Evolutionary conservation across 805 yeast genomes (phyloP), one percentile per base, ranked within the genome.

Genomic region (Blastobotrys parvus): DNA sequence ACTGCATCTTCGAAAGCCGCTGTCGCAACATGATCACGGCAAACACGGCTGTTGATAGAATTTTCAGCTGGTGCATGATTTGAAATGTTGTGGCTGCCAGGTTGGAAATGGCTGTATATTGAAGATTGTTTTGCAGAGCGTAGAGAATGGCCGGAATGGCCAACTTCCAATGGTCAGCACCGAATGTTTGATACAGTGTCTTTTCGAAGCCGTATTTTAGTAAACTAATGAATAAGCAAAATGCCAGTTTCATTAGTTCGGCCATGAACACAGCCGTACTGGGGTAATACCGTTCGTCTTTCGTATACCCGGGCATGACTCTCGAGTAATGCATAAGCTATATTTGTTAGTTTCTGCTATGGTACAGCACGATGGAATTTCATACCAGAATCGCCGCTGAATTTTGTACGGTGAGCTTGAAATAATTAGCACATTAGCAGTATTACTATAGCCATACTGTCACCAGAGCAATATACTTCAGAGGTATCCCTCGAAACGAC

Each of bases 301-400:
- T 48, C 30, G 51, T 49, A 35, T 55, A 55, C 11, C 61, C 62
- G 8, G 62, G 65, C 61, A 64, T 63, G 51, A 64, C 57, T n/a
- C 70, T 61, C 13, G 70, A 66, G 47, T 63, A 66, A 39, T 67
- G 63, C 70, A 66, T 65, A n/a, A n/a, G n/a, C n/a, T n/a, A n/a
- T n/a, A n/a, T n/a, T n/a, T n/a, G n/a, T n/a, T n/a, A n/a, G n/a
- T n/a, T n/a, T n/a, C n/a, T n/a, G n/a, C n/a, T n/a, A n/a, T n/a
- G n/a, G n/a, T n/a, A n/a, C n/a, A n/a, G n/a, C n/a, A n/a, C n/a
- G n/a, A n/a, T n/a, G n/a, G n/a, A n/a, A n/a, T n/a, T n/a, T n/a
- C n/a, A n/a, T 8, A 65, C 65, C 43, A 65, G 54, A 42, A 65
- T 65, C 20, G 66, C 59, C 31, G 65, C 56, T 21, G 65, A 58